These are phyloP conservation scores for Cystobasidium slooffiae DNA, from an alignment of 1,284 basidiomycete genomes.

Conservation along the genomic window DNA sequence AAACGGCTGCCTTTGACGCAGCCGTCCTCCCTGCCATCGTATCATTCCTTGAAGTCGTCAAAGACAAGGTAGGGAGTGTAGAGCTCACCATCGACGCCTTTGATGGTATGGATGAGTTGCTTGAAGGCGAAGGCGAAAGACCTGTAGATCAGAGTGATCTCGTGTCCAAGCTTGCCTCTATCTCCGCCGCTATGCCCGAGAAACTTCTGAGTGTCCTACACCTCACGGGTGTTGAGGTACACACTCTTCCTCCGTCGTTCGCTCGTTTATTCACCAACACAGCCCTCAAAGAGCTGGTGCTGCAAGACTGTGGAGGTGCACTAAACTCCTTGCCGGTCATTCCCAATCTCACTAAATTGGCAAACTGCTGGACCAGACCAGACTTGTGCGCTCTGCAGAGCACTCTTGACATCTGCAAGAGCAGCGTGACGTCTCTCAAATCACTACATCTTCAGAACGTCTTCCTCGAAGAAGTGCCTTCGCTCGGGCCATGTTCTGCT, in stretches of 20 bases:
- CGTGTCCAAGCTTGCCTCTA: no score
- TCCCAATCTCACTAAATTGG: background rate
- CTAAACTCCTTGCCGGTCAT: background rate
- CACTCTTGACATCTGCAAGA: background rate
- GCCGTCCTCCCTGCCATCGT: no score
- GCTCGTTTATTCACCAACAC: background rate
- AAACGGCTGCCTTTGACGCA: no score
- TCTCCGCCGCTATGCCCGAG: no score
- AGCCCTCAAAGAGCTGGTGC: background rate
- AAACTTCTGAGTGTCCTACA: background rate
- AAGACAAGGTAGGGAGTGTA: no score
- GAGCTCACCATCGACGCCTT: no score
- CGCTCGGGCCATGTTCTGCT: background rate
- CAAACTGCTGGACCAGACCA: background rate
- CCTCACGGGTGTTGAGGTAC: background rate
- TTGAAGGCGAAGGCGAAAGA: no score
- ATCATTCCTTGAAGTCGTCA: no score
- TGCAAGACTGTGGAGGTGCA: conserved; percentile 9
- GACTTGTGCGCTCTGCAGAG: background rate
- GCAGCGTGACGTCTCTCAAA: background rate
- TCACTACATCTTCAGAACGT: conserved; percentile 15
- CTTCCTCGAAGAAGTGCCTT: background rate
- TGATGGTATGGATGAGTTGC: no score
- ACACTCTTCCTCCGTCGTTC: background rate
- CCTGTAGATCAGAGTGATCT: no score